Evolutionary conservation across 106 monocot species (phyloP), one percentile per base, ranked within the genome.

Genomic region (Cymbidium sinense): DNA sequence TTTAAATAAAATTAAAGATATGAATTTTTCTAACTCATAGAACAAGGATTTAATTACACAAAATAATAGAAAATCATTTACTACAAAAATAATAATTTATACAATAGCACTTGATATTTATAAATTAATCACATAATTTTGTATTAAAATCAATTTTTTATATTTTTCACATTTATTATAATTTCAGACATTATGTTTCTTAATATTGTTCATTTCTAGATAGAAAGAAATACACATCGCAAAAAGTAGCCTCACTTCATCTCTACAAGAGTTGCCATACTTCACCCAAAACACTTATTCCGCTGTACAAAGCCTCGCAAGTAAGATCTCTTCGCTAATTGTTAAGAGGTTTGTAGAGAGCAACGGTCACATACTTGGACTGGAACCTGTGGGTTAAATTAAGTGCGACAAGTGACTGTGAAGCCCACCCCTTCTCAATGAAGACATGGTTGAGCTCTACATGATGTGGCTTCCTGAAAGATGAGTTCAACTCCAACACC

Each of bases 361-460:
- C 86, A 21, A 90, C 89, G 15, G 91, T 92, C 0, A 92, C 89
- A 76, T 92, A 88, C 85, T 95, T 95, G 33, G 91, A 83, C 55
- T 88, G 83, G 34, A 90, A 95, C 73, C 91, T 82, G 77, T 95
- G 89, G 33, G 89, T 90, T 20, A 92, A 67, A 50, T 89, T 89
- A 43, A 95, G 88, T 19, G 88, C 95, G 5, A 91, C 88, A 31
- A 92, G 54, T 0, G 89, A 84, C 73, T 88, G 89, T 20, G 91
- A 70, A 37, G 73, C 86, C 75, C 89, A 83, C 34, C 86, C 89
- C 64, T 90, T 91, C 81, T 95, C 92, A 7, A 95, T 85, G 85
- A 88, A 95, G 2, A 95, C 82, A 85, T 95, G 95, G 70, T 95
- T 88, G 35, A 95, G 88, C 39, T 83, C 88, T 31, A 92, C 87